Evolutionary conservation across 805 yeast genomes (phyloP), one percentile per base, ranked within the genome.

Genomic region (Barnettozyma botsteinii): DNA sequence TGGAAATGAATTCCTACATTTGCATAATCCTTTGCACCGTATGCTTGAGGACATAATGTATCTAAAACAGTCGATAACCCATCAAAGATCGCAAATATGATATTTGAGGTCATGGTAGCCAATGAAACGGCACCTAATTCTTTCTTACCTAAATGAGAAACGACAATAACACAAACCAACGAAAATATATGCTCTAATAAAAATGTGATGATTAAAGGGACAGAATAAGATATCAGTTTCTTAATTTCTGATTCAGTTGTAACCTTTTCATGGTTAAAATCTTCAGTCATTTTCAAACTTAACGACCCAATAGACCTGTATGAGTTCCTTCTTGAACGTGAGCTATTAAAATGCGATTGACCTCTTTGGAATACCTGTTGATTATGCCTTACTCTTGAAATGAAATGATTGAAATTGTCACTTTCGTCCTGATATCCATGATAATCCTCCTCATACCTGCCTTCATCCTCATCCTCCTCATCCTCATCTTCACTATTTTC

Each of bases 31-130:
- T 82, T 83, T 7, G 93, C 83, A 8, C 95, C 95, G 58, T 75
- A 85, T 0, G 94, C 91, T 60, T 85, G 94, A 1, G 95, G 82
- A 53, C 93, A 83, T 27, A 85, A 66, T 0, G 94, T 84, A 56
- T 85, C 95, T 44, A 85, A 67, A 35, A 88, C 82, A 0, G 94
- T 84, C 1, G 93, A 79, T 37, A 85, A 73, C 22, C 95, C 95
- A 56, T 84, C 91, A 52, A 85, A 79, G 25, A 85, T 69, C 0
- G 94, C 86, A 49, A 82, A 77, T 0, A 91, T 81, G 46, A 85
- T 83, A 48, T 81, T 81, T 1, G 86, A 83, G 1, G 93, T 84
- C 88, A 85, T 85, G 0, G 85, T 75, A 1, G 87, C 91, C 55
- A 85, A 65, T 1, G 91, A 81, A 5, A 85, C 91, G 0, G 95